Conservation (phyloP, 345 rosid genomes). For the Conringia planisiliqua region DNA sequence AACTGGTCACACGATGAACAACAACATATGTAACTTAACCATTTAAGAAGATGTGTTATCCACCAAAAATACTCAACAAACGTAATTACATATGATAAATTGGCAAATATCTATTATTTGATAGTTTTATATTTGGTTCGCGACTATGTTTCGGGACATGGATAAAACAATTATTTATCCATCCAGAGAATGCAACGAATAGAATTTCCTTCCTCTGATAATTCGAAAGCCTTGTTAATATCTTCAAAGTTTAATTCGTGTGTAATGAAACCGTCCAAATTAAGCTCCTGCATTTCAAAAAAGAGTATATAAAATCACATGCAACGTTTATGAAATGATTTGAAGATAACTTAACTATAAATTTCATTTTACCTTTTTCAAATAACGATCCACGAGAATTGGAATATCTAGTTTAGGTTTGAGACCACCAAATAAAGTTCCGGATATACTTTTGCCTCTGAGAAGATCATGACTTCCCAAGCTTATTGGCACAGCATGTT, state of each 20-base stretch:
- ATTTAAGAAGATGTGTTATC: neutral
- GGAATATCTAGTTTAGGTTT: conserved; percentile 60
- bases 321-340: neutral
- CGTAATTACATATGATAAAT: neutral
- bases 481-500: conserved; percentile 29
- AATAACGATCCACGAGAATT: conserved; percentile 36
- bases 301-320: neutral
- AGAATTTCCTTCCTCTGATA: conserved; percentile 46
- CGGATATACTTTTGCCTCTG: conserved; percentile 43
- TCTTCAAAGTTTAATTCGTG: conserved; percentile 49
- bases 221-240: conserved; percentile 59
- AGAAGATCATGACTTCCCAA: conserved; percentile 37
- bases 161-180: conserved; percentile 30
- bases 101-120: neutral
- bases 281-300: conserved; percentile 41
- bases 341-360: neutral
- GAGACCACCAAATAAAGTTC: conserved; percentile 53
- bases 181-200: conserved; percentile 59
- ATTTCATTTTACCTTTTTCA: conserved; percentile 27
- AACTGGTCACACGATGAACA: neutral
- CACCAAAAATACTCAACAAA: neutral
- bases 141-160: neutral
- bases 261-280: conserved; percentile 44
- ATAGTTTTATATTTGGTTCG: neutral
- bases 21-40: neutral